A percentile compares a stretch with the other conserved stretches of the same genome.
These are phyloP conservation scores for Myxozyma neotropica DNA, from an alignment of 805 yeast genomes.

Conservation along the genomic window DNA sequence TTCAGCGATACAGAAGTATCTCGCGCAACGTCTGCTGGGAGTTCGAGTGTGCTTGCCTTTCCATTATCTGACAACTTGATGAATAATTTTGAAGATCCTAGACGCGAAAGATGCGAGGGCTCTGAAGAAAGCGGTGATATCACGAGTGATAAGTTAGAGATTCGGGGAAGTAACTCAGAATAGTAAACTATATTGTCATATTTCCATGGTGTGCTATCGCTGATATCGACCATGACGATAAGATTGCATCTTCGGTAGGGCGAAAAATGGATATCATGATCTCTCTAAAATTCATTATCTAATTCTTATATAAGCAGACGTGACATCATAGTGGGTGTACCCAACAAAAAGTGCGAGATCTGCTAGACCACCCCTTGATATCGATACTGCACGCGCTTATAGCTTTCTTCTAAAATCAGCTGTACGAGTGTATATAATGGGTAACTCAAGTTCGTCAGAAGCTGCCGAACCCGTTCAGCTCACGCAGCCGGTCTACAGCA, in stretches of 20 bases:
- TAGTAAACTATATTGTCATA: conserved; percentile 7
- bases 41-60: neutral
- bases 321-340: neutral
- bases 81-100: conserved; percentile 17
- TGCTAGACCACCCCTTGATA: no score
- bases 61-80: conserved; percentile 6
- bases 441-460: conserved; percentile 8
- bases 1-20: conserved; percentile 22
- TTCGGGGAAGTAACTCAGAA: conserved; percentile 24
- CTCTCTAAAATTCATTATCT: no score
- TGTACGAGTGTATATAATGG: neutral
- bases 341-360: neutral
- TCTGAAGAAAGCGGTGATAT: conserved; percentile 11
- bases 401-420: neutral
- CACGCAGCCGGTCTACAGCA: neutral
- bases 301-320: neutral
- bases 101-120: conserved; percentile 16
- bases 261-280: neutral
- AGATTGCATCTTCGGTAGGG: neutral
- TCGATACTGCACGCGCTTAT: no score
- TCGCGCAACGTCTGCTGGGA: conserved; percentile 17
- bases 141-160: conserved; percentile 15
- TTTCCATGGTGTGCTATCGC: conserved; percentile 1
- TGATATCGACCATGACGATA: neutral
- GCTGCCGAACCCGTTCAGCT: neutral